These are phyloP conservation scores for Lactarius tabidus DNA, from an alignment of 768 basidiomycete species.

Conservation along the genomic window DNA sequence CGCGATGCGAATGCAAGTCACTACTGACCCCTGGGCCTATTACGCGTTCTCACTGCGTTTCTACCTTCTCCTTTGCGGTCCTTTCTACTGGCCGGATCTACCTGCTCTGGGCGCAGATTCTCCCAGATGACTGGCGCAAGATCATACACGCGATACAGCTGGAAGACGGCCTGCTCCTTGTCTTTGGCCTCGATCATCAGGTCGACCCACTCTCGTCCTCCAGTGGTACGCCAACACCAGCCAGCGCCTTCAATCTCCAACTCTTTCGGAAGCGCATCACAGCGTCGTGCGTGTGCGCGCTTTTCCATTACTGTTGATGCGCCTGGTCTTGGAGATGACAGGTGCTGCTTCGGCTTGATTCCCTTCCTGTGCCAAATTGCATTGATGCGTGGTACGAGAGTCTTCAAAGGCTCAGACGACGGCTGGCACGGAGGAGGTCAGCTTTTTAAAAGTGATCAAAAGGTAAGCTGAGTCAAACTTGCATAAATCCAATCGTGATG, in stretches of 20 bases:
- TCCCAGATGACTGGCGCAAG: constrained; percentile 60
- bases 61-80: neutral
- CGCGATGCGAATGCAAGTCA: neutral
- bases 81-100: neutral
- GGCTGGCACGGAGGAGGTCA: constrained; percentile 25
- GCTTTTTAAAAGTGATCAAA: neutral
- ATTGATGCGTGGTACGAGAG: constrained; percentile 72
- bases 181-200: constrained; percentile 93
- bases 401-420: constrained; percentile 45
- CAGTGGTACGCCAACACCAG: constrained; percentile 20
- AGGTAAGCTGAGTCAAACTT: constrained; percentile 46
- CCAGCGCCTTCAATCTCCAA: constrained; percentile 43
- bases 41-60: neutral
- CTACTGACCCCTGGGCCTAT: constrained; percentile 6
- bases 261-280: constrained; percentile 62
- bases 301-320: constrained; percentile 80
- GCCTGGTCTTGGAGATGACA: constrained; percentile 85
- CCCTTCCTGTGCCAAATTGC: constrained; percentile 70
- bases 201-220: constrained; percentile 41
- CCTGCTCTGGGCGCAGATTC: constrained; percentile 33
- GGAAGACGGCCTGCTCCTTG: constrained; percentile 90
- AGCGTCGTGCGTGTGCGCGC: constrained; percentile 84
- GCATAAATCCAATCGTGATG: constrained; percentile 72
- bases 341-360: constrained; percentile 88
- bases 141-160: constrained; percentile 74